Conservation (phyloP, 345 rosid species). For the Geranium brycei region DNA sequence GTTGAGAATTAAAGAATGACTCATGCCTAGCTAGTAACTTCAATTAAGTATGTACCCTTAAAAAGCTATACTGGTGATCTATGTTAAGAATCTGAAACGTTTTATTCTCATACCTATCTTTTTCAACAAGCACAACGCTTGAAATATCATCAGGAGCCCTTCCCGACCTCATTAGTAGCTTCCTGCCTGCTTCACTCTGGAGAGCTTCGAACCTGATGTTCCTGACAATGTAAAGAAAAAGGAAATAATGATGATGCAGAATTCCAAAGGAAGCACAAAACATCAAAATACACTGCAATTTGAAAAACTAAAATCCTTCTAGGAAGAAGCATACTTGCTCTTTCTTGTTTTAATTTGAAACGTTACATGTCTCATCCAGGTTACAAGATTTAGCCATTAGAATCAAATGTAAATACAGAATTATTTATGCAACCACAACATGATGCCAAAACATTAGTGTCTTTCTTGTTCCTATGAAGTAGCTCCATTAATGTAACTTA, state of each 20-base stretch:
- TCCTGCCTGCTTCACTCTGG: slow-evolving; percentile 74
- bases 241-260: neutral
- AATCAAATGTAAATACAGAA: no score
- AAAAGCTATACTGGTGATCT: neutral
- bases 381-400: no score
- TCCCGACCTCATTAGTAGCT: slow-evolving; percentile 63
- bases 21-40: neutral
- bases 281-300: neutral
- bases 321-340: no score
- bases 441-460: no score
- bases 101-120: slow-evolving; percentile 36
- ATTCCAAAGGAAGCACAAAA: neutral
- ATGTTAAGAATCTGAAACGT: no score
- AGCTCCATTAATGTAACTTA: no score
- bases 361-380: no score
- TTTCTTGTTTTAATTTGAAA: no score
- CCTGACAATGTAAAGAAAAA: slow-evolving; percentile 20
- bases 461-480: no score
- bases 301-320: neutral
- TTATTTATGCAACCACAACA: no score
- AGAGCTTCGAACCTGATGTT: slow-evolving; percentile 77
- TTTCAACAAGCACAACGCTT: slow-evolving; percentile 72
- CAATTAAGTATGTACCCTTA: neutral
- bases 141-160: slow-evolving; percentile 96
- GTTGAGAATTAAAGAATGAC: neutral